phyloP scores from a whole-genome alignment of 352 stramenopile species.

The Thalassiosira livingstoniorum region DNA sequence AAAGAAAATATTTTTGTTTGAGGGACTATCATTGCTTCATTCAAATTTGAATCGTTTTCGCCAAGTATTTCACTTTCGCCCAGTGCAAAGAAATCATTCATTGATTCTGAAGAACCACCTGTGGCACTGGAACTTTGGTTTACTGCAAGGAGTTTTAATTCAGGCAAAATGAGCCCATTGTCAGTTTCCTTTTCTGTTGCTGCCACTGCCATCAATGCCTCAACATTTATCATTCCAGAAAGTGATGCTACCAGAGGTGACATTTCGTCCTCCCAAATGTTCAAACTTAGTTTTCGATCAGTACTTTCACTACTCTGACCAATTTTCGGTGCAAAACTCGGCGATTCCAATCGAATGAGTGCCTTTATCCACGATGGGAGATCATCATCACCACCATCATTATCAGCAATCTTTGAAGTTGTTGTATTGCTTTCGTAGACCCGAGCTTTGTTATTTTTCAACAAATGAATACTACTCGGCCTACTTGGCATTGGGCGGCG shows the following conservation, averaged over 20 bases:
- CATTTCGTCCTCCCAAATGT: constrained; percentile 53
- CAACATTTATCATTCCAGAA: constrained; percentile 62
- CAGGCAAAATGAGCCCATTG: constrained; percentile 29
- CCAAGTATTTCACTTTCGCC: too few species aligned
- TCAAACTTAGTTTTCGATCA: background rate
- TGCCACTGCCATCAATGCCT: constrained; percentile 55
- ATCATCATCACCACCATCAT: background rate
- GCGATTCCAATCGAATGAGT: constrained; percentile 29
- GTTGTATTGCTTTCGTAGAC: too few species aligned
- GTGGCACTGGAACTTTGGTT: constrained; percentile 17
- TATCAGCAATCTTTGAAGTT: background rate
- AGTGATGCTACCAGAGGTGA: constrained; percentile 44
- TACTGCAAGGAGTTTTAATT: constrained; percentile 21
- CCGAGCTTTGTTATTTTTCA: too few species aligned
- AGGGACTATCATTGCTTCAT: too few species aligned
- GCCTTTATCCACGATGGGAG: constrained; percentile 42
- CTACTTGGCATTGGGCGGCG: too few species aligned
- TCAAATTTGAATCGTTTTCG: too few species aligned
- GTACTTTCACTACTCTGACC: background rate
- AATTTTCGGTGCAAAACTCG: constrained; percentile 2
- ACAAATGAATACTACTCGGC: too few species aligned
- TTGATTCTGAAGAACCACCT: too few species aligned
- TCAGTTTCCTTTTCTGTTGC: constrained; percentile 47
- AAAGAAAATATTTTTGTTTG: constrained; percentile 42
- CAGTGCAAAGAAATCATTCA: too few species aligned